Evolutionary conservation across 768 basidiomycete species (phyloP).

Genomic region (Trametes sanguinea): DNA sequence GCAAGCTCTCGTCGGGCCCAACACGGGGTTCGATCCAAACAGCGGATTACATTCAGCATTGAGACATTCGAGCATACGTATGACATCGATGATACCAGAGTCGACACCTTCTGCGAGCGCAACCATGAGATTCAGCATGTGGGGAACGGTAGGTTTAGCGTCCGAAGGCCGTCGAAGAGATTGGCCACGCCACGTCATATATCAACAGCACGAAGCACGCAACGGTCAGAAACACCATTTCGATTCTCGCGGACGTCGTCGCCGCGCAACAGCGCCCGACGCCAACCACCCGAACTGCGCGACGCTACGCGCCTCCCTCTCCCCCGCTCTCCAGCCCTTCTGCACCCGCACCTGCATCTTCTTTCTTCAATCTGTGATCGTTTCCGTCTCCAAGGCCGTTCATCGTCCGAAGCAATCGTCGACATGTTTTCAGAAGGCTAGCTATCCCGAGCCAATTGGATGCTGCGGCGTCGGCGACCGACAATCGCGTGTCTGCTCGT

Average conservation of each 20-base stretch:
- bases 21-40: not conserved
- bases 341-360: not conserved
- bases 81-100: not conserved
- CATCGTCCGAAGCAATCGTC: not conserved
- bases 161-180: too few relatives aligned
- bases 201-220: not conserved
- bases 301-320: not conserved
- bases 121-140: not conserved
- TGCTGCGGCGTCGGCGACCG: slow-evolving; percentile 12
- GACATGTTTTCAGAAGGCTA: not conserved
- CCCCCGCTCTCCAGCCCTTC: not conserved
- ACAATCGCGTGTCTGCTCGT: not conserved
- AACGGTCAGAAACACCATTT: slow-evolving; percentile 3
- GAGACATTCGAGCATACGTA: not conserved
- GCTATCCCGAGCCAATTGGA: too few relatives aligned
- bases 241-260: too few relatives aligned
- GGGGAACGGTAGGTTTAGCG: too few relatives aligned
- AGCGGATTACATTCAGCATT: not conserved
- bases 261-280: too few relatives aligned
- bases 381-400: slow-evolving; percentile 6
- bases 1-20: not conserved
- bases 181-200: too few relatives aligned
- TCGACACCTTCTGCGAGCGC: not conserved
- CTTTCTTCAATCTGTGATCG: slow-evolving; percentile 9
- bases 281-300: not conserved